These are phyloP conservation scores for Cubamyces sp. DNA, from an alignment of 768 basidiomycete species.

Conservation along the genomic window DNA sequence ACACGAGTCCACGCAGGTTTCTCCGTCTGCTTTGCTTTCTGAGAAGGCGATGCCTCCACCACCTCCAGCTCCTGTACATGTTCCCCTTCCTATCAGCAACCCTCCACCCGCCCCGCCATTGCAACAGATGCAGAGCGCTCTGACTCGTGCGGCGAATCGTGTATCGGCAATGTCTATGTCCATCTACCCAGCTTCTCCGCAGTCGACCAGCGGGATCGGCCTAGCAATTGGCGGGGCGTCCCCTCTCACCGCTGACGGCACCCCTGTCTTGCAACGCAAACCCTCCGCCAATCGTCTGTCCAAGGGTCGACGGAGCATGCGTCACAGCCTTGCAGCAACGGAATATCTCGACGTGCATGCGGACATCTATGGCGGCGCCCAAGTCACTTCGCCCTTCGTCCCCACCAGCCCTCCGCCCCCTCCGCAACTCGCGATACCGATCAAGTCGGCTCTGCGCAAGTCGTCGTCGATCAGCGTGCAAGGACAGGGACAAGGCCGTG, in stretches of 20 bases:
- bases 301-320: constrained; percentile 27
- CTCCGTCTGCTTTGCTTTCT: background rate
- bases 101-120: constrained; percentile 21
- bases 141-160: constrained; percentile 45
- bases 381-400: constrained; percentile 46
- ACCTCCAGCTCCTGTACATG: constrained; percentile 1
- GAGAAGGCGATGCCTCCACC: constrained; percentile 23
- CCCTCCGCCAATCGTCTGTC: constrained; percentile 27
- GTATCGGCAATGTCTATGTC: constrained; percentile 49
- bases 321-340: constrained; percentile 34
- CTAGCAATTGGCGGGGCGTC: constrained; percentile 28
- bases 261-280: constrained; percentile 30
- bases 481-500: constrained; percentile 44
- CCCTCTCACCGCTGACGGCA: constrained; percentile 32
- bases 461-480: constrained; percentile 18
- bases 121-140: constrained; percentile 46
- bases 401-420: constrained; percentile 29
- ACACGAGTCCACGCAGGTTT: background rate
- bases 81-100: background rate
- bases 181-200: constrained; percentile 51
- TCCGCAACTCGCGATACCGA: constrained; percentile 28
- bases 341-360: constrained; percentile 20
- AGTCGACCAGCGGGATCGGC: constrained; percentile 29
- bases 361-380: constrained; percentile 58
- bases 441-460: constrained; percentile 31